Evolutionary conservation across 768 basidiomycete genomes (phyloP), one percentile per base, ranked within the genome.

Genomic region (Clavaria fumosa): DNA sequence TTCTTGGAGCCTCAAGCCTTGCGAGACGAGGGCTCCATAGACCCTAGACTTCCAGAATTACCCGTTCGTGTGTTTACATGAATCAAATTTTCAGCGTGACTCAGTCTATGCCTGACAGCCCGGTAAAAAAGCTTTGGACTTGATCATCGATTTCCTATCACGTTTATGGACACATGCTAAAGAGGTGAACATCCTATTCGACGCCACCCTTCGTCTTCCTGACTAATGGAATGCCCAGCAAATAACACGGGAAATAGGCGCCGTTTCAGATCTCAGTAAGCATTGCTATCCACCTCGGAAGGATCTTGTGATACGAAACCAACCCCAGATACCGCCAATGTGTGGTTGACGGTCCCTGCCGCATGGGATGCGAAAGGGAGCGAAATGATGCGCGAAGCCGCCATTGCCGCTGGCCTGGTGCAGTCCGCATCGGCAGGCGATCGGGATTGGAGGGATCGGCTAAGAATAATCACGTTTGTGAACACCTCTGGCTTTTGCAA

Each of bases 281-380:
- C 34, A 21, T n/a, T 11, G 9, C n/a, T 11, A 14, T 27, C 12
- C 12, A 15, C 33, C 23, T 12, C 2, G 15, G 18, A 23, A 6
- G 3, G 14, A 23, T 41, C 40, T 23, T 38, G 35, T 39, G 21
- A 40, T 9, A 18, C 15, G 1, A 43, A 39, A 30, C 44, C 18
- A 33, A 38, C 10, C 26, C 36, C 47, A 88, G 86, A 83, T 52
- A 64, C 76, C 27, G 85, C 83, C 39, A 80, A 85, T 47, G 81
- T 89, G 4, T 79, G 80, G 67, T 58, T 90, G 39, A 88, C 82
- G 2, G 85, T 88, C 3, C 86, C 86, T 38, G 86, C 86, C 10
- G 86, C 85, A 14, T 90, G 85, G 86, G 85, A 90, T 52, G 83
- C 78, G 1, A 75, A 66, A 44, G 85, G 83, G 0, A 85, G 80